Base-by-base conservation (phyloP, 768 basidiomycete species). In the Suillus lakei region DNA sequence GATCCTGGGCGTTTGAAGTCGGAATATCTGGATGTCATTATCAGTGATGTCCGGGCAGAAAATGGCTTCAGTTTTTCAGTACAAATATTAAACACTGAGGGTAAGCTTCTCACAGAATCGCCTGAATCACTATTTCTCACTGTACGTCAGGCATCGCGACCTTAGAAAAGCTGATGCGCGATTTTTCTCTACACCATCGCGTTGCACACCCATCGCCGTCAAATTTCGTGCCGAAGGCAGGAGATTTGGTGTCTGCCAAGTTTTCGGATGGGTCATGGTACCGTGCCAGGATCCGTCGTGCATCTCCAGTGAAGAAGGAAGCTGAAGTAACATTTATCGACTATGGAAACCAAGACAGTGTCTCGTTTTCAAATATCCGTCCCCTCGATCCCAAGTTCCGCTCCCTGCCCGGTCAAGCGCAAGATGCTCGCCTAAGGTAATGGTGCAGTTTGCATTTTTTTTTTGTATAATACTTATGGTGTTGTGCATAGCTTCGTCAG, bases 191-290 rank as follows among this genome's bases (percentile, higher is more conserved):
- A 41, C 89, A 96, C 76, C 95, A 99, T 79, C 86, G 87, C 53
- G 85, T 87, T 50, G 84, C 89, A 16, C 39, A 41, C 10, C 78
- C 85, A 26, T 76, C 85, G 21, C 83, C 92, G 5, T 70, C 90
- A n/a, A 86, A 85, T 59, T 96, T 95, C 72, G 81, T 82, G 5
- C 97, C 97, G 1, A 89, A 88, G 73, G 87, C 85, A 23, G 96
- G 96, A 9, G 96, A 98, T 64, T 82, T 98, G 32, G 93, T 99
- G 21, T 95, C 94, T 15, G 97, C 96, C 21, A 95, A 95, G 74
- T 98, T 98, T 79, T 92, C 91, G 56, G 92, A 98, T 72, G 93
- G 93, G 9, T 83, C 90, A 56, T 99, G 97, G 98, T 98, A 99
- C 78, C 92, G 97, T 60, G 97, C 97, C 51, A 93, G 89, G 80